phyloP scores from a whole-genome alignment of 768 basidiomycete species.

The Russula lepida region DNA sequence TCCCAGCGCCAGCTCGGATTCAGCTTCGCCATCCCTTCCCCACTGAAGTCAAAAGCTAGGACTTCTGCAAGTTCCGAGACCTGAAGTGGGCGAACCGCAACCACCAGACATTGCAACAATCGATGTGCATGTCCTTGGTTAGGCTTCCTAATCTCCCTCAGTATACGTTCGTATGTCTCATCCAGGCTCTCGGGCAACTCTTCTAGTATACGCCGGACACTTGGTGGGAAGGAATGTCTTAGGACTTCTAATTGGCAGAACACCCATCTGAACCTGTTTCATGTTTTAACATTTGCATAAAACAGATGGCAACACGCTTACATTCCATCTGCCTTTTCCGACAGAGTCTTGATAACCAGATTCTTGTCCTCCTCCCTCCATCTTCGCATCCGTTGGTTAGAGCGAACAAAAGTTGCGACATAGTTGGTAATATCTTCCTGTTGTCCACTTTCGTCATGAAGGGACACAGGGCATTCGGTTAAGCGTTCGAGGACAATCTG shows the following conservation, averaged over 20 bases:
- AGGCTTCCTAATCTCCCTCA: neutral
- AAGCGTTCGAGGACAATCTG: neutral
- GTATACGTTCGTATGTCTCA: conserved; percentile 1
- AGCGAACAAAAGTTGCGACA: neutral
- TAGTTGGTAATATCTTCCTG: neutral
- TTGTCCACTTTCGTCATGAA: neutral
- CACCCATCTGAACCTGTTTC: neutral
- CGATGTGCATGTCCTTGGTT: neutral
- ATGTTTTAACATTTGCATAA: neutral
- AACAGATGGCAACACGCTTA: neutral
- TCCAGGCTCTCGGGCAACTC: neutral
- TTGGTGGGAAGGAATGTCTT: neutral
- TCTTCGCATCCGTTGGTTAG: neutral
- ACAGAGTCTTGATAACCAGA: neutral
- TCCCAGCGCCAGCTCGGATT: neutral
- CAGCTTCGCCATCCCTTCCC: neutral
- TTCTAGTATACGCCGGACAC: neutral
- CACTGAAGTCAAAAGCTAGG: neutral
- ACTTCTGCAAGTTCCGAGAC: neutral
- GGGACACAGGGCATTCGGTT: neutral
- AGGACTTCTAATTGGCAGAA: neutral
- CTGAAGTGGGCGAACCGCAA: neutral
- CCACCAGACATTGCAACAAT: neutral
- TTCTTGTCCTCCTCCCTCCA: neutral
- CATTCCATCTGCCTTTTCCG: neutral